Evolutionary conservation across 192 early-diverging fungal species (phyloP).

Genomic region (Podila epigama): DNA sequence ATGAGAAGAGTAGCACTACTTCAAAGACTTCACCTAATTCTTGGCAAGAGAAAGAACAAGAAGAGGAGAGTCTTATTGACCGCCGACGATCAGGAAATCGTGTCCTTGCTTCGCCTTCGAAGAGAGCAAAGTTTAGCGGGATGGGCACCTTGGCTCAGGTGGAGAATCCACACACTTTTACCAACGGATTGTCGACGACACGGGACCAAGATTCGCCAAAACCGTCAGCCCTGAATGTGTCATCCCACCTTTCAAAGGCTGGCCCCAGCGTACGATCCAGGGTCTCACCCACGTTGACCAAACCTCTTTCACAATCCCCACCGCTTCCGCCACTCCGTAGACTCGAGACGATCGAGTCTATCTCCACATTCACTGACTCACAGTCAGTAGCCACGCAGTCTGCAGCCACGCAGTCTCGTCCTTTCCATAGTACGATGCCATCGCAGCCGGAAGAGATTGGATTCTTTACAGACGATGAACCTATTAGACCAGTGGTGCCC

Average conservation of each 20-base stretch:
- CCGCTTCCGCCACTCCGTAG: neutral
- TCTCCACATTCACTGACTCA: conserved; percentile 16
- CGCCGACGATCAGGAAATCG: conserved; percentile 13
- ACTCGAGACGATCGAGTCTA: conserved; percentile 28
- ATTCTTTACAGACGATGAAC: conserved; percentile 30
- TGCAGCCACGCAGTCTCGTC: neutral
- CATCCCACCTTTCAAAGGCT: too few species aligned
- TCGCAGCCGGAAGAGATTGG: conserved; percentile 30
- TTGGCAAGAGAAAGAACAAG: neutral
- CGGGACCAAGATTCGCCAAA: neutral
- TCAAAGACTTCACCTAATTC: neutral
- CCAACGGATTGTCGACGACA: neutral
- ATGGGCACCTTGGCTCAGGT: conserved; percentile 4
- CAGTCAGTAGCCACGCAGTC: neutral
- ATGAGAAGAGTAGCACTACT: neutral
- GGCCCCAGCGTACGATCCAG: conserved; percentile 1
- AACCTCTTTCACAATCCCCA: neutral
- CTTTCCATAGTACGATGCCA: neutral
- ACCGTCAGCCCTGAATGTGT: too few species aligned
- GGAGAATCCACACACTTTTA: conserved; percentile 4
- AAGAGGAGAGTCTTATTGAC: conserved; percentile 17
- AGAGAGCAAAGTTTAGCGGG: conserved; percentile 15
- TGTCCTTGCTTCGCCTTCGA: conserved; percentile 12
- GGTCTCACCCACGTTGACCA: neutral
- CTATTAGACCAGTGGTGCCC: neutral